Evolutionary conservation across 2,329 filamentous ascomycete genomes (phyloP), one percentile per base, ranked within the genome.

Genomic region (Coniochaeta sp.): DNA sequence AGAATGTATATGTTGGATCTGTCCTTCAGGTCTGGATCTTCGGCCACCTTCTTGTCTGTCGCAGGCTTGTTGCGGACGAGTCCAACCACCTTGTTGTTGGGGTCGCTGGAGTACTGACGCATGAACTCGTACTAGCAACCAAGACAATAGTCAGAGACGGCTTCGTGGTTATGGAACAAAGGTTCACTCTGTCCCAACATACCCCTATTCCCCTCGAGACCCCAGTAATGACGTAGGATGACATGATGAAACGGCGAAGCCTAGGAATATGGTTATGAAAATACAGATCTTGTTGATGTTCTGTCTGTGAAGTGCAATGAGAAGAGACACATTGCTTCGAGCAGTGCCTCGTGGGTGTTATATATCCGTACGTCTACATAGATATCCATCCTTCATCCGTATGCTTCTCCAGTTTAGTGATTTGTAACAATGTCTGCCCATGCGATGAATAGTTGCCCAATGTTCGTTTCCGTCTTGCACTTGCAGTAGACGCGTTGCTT

Each of bases 81-180:
- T 4, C 79, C 80, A 57, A 82, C 68, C 55, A 82, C 74, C 0
- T 68, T 69, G 63, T 81, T 81, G n/a, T 65, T 59, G 3, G 74
- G 66, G 62, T 81, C 69, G 22, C 66, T 64, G 1, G 81, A 80
- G 3, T 81, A 63, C 30, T 79, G 71, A n/a, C 68, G 69, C 30
- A 84, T 62, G 66, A 83, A 79, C 62, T 76, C 80, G 58, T 75
- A 82, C 81, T 83, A 30, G n/a, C 8, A 1, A 24, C 9, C 16
- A 19, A n/a, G 17, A 9, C 22, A 16, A 36, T 22, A 12, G 17
- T 56, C 3, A 36, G 54, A n/a, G 36, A 24, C 26, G 16, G 12
- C 10, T 24, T 47, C 59, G 50, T 38, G 26, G 14, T 40, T 40
- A 24, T n/a, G 17, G 5, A 28, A 22, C 12, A 10, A 22, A 4